These are phyloP conservation scores for Ogataea pignaliae DNA, from an alignment of 805 yeast species.

Conservation along the genomic window DNA sequence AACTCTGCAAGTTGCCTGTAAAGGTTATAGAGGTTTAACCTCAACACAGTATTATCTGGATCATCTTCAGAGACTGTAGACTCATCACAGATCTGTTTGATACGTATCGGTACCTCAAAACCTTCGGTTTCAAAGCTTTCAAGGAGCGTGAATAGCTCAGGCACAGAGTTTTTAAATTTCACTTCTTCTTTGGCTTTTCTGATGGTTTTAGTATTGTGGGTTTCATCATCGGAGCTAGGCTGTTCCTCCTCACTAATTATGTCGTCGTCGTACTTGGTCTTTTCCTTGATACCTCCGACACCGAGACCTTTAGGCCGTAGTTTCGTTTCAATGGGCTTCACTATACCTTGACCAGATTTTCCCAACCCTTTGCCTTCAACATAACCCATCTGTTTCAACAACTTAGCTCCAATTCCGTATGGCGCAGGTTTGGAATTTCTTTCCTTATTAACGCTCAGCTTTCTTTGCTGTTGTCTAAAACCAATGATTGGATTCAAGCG, in stretches of 20 bases:
- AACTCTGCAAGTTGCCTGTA: conserved; percentile 7
- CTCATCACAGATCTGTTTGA: conserved; percentile 33
- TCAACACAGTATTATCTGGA: conserved; percentile 9
- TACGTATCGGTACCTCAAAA: conserved; percentile 31
- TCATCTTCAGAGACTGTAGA: conserved; percentile 1
- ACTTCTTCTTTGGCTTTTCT: not conserved
- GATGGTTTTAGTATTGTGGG: not conserved
- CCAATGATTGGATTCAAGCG: not conserved
- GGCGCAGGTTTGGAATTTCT: not conserved
- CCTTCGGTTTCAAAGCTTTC: conserved; percentile 33
- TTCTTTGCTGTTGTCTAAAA: not conserved
- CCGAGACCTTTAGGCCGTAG: conserved; percentile 67
- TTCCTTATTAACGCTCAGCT: conserved; percentile 5
- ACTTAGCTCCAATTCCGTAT: conserved; percentile 83
- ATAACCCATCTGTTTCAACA: conserved; percentile 85
- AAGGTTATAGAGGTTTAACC: conserved; percentile 16
- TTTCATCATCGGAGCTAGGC: conserved; percentile 25
- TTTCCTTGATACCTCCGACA: conserved; percentile 57
- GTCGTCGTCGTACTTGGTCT: conserved; percentile 18
- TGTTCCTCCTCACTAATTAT: conserved; percentile 16
- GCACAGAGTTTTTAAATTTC: conserved; percentile 15
- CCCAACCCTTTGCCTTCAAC: conserved; percentile 86
- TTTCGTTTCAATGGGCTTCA: conserved; percentile 72
- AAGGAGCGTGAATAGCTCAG: conserved; percentile 34
- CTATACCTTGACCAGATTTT: conserved; percentile 61